These are phyloP conservation scores for Zasmidium cellare DNA, from an alignment of 2,329 filamentous ascomycete species.

Conservation along the genomic window DNA sequence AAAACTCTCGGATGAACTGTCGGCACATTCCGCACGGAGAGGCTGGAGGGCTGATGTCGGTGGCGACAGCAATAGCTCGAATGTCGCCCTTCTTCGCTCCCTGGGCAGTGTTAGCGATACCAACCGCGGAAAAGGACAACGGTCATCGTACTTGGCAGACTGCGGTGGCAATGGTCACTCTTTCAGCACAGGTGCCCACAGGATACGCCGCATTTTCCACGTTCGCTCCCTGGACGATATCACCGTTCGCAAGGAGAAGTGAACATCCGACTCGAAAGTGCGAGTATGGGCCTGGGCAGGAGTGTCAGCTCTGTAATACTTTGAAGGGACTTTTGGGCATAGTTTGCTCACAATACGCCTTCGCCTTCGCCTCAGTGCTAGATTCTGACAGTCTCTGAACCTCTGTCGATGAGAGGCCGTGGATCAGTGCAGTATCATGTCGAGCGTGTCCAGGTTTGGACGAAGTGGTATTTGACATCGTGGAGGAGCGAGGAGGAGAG, in stretches of 20 bases:
- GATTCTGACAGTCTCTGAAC: constrained; percentile 63
- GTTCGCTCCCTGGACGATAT: constrained; percentile 72
- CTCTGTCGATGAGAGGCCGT: constrained; percentile 62
- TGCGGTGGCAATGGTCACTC: constrained; percentile 82
- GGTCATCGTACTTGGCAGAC: constrained; percentile 52
- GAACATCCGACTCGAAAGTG: constrained; percentile 87
- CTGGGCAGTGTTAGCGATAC: constrained; percentile 13
- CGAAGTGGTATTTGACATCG: constrained; percentile 32
- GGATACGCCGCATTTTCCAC: constrained; percentile 93
- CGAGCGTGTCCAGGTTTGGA: constrained; percentile 37
- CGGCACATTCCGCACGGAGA: constrained; percentile 92
- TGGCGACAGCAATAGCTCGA: constrained; percentile 80
- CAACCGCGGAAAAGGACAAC: neutral
- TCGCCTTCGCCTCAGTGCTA: constrained; percentile 70
- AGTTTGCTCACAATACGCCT: constrained; percentile 70
- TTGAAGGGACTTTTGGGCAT: neutral
- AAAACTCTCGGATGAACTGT: constrained; percentile 65
- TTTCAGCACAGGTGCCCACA: constrained; percentile 92
- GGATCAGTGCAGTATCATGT: constrained; percentile 43
- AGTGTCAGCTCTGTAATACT: neutral
- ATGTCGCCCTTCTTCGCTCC: constrained; percentile 54
- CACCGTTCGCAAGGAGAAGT: constrained; percentile 58
- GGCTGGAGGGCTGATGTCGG: constrained; percentile 58
- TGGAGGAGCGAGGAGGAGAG: constrained; percentile 24
- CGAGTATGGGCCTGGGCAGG: constrained; percentile 70